Conservation (phyloP, 805 yeast species). For the Candida montana region DNA sequence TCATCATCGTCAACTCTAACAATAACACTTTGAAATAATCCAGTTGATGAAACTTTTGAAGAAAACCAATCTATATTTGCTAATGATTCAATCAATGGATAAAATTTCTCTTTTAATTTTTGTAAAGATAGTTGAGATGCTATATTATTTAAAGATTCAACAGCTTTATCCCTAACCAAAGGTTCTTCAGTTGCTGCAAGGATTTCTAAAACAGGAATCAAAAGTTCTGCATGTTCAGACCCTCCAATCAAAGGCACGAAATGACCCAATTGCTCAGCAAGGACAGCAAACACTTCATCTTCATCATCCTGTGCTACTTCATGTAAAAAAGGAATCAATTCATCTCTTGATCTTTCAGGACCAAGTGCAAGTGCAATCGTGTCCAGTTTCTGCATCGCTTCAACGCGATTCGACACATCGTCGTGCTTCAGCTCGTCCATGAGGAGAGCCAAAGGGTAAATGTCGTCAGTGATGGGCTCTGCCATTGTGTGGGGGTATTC, state of each 20-base stretch:
- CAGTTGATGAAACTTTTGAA: slow-evolving; percentile 85
- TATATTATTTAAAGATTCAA: slow-evolving; percentile 72
- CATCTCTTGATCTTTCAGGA: slow-evolving; percentile 84
- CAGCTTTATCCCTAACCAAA: slow-evolving; percentile 90
- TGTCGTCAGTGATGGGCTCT: slow-evolving; percentile 31
- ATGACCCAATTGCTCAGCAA: slow-evolving; percentile 85
- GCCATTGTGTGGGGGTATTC: too few relatives aligned
- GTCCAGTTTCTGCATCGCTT: slow-evolving; percentile 89
- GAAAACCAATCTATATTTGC: slow-evolving; percentile 94
- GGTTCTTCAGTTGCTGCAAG: slow-evolving; percentile 95
- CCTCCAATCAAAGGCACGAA: slow-evolving; percentile 93
- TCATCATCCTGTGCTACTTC: slow-evolving; percentile 92
- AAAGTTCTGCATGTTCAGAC: slow-evolving; percentile 47
- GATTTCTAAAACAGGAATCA: slow-evolving; percentile 63
- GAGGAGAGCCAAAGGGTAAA: slow-evolving; percentile 90
- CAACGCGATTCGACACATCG: slow-evolving; percentile 88
- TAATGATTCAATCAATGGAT: slow-evolving; percentile 72
- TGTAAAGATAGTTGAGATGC: slow-evolving; percentile 55
- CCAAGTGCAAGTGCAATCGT: slow-evolving; percentile 95
- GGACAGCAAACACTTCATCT: slow-evolving; percentile 92
- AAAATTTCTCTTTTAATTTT: slow-evolving; percentile 61
- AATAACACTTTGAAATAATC: slow-evolving; percentile 70
- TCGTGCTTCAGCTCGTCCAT: slow-evolving; percentile 98
- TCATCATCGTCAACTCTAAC: slow-evolving; percentile 48
- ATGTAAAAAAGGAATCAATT: slow-evolving; percentile 83